Evolutionary conservation across 2,329 filamentous ascomycete species (phyloP).

Genomic region (Penicillium freii): DNA sequence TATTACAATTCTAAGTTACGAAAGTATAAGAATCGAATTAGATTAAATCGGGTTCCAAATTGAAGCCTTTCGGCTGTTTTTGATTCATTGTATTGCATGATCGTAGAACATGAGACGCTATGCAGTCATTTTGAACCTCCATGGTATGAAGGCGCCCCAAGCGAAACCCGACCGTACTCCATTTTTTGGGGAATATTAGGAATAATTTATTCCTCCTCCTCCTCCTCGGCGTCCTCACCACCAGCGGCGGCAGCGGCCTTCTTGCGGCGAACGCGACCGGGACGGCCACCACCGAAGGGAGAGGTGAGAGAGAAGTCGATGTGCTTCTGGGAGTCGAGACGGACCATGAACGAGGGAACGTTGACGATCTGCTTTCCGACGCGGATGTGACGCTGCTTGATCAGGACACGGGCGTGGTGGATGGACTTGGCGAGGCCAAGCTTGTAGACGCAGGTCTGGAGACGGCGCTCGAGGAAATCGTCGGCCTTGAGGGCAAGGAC

Average conservation of each 20-base stretch:
- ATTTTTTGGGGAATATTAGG: slow-evolving; percentile 26
- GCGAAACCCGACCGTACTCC: slow-evolving; percentile 42
- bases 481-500: slow-evolving; percentile 98
- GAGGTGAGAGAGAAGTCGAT: slow-evolving; percentile 98
- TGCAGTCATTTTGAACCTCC: slow-evolving; percentile 41
- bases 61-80: slow-evolving; percentile 38
- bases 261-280: slow-evolving; percentile 98
- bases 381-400: slow-evolving; percentile 98
- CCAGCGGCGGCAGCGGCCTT: slow-evolving; percentile 96
- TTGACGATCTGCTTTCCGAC: slow-evolving; percentile 99
- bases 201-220: slow-evolving; percentile 65
- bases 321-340: slow-evolving; percentile 99
- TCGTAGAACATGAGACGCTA: slow-evolving; percentile 42
- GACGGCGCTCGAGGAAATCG: slow-evolving; percentile 99
- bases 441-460: slow-evolving; percentile 99
- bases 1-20: neutral
- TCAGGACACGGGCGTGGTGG: slow-evolving; percentile 99
- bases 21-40: neutral
- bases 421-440: slow-evolving; percentile 99
- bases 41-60: slow-evolving; percentile 33
- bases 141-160: slow-evolving; percentile 33
- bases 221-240: slow-evolving; percentile 56
- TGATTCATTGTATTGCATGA: slow-evolving; percentile 39
- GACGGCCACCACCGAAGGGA: slow-evolving; percentile 94
- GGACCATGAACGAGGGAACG: slow-evolving; percentile 98